Evolutionary conservation across 441 rosid genomes (phyloP).

Genomic region (Adansonia rubrostipa): DNA sequence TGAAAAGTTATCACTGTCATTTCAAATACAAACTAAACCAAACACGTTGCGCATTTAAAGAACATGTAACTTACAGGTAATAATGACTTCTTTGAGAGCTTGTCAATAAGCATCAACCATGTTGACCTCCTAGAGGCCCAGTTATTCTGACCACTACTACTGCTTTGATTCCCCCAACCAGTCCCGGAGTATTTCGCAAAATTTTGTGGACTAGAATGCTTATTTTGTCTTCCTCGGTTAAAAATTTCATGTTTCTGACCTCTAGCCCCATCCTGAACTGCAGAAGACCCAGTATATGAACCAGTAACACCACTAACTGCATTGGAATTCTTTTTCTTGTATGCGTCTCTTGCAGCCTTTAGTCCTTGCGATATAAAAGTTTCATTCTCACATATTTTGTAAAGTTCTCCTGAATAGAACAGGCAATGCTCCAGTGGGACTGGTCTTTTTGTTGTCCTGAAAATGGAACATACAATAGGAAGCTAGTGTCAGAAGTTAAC

Average conservation of each 20-base stretch:
- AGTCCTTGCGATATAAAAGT: constrained; percentile 63
- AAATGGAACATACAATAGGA: constrained; percentile 26
- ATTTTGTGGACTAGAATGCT: constrained; percentile 68
- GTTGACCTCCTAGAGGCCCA: constrained; percentile 80
- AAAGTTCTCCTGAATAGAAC: constrained; percentile 87
- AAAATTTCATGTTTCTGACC: constrained; percentile 70
- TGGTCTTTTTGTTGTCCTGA: constrained; percentile 92
- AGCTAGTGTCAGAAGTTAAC: constrained; percentile 21
- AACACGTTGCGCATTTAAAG: constrained; percentile 13
- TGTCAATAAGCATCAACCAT: constrained; percentile 87
- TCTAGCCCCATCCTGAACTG: constrained; percentile 59
- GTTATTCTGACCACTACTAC: constrained; percentile 64
- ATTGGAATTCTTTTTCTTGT: constrained; percentile 70
- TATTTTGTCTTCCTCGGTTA: constrained; percentile 66
- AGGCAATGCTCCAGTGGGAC: constrained; percentile 97
- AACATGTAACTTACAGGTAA: constrained; percentile 67
- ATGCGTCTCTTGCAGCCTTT: constrained; percentile 80
- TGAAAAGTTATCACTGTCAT: background rate
- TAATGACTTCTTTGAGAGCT: constrained; percentile 81
- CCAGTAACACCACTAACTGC: constrained; percentile 47
- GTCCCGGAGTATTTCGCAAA: constrained; percentile 48
- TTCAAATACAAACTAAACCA: constrained; percentile 26
- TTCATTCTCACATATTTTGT: constrained; percentile 85
- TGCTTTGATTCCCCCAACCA: constrained; percentile 49
- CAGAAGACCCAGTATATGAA: constrained; percentile 54